These are phyloP conservation scores for Plantago ovata DNA, from an alignment of 257 asterid genomes.

Conservation along the genomic window DNA sequence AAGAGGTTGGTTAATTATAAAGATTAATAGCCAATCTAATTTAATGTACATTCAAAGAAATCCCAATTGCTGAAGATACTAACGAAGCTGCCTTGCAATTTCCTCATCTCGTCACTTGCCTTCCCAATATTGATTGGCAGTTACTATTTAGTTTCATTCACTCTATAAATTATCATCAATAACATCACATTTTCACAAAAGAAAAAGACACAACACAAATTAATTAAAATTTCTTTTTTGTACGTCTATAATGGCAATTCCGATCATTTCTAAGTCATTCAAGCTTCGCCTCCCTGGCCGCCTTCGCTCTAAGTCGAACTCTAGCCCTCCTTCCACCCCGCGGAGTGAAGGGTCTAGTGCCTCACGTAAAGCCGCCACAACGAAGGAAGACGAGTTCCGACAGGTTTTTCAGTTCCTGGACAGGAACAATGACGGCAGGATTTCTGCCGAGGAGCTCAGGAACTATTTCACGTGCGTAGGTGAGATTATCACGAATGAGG, in stretches of 20 bases:
- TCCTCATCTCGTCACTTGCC: conserved; percentile 18
- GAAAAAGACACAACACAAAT: not conserved
- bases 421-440: conserved; percentile 38
- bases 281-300: conserved; percentile 31
- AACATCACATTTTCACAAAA: not conserved
- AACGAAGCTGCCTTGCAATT: conserved; percentile 29
- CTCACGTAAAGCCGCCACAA: conserved; percentile 10
- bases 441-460: conserved; percentile 37
- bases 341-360: not conserved
- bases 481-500: conserved; percentile 33
- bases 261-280: conserved; percentile 24
- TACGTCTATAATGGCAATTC: conserved; percentile 26
- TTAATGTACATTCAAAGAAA: not conserved
- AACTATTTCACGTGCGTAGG: conserved; percentile 38
- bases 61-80: not conserved
- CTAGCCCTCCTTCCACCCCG: conserved; percentile 19
- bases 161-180: not conserved
- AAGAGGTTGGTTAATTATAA: not conserved
- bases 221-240: not conserved
- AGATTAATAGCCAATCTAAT: not conserved
- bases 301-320: conserved; percentile 13
- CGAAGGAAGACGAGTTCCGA: conserved; percentile 26
- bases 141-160: not conserved
- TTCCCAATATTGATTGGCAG: not conserved
- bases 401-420: conserved; percentile 41